These are phyloP conservation scores for Capsicum pubescens DNA, from an alignment of 257 asterid species.

Conservation along the genomic window DNA sequence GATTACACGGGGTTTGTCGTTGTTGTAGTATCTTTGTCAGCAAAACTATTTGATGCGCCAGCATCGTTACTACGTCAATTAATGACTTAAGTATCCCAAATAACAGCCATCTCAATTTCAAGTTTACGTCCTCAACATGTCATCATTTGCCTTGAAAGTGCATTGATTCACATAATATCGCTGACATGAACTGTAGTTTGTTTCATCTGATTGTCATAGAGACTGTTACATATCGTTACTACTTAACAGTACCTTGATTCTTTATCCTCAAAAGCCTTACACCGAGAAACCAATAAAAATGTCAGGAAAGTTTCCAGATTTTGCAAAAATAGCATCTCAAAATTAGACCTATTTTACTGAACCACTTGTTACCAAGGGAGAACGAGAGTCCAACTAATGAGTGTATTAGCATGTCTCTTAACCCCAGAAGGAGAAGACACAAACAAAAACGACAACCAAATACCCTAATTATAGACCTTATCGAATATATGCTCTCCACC, in stretches of 20 bases:
- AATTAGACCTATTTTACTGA: not conserved
- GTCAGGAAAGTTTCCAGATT: not conserved
- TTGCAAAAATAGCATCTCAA: not conserved
- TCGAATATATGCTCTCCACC: slow-evolving; percentile 3
- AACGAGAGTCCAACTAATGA: not conserved
- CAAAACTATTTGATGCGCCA: not conserved
- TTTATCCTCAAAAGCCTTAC: not conserved
- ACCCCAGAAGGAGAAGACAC: not conserved
- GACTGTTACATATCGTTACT: not conserved
- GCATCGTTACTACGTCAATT: not conserved
- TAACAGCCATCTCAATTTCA: slow-evolving; percentile 23
- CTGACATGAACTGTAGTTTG: not conserved
- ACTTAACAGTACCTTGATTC: not conserved
- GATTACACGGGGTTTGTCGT: not conserved
- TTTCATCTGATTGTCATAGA: not conserved
- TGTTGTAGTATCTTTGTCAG: not conserved
- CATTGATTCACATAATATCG: not conserved
- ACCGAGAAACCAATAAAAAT: not conserved
- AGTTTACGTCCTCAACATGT: not conserved
- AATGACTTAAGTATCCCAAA: slow-evolving; percentile 20
- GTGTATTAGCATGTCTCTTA: not conserved
- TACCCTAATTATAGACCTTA: not conserved
- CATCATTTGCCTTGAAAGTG: not conserved
- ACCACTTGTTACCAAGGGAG: slow-evolving; percentile 23
- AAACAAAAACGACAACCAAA: not conserved